Base-by-base conservation (phyloP, 169 alveolate genomes). In the Cryptosporidium andersoni region DNA sequence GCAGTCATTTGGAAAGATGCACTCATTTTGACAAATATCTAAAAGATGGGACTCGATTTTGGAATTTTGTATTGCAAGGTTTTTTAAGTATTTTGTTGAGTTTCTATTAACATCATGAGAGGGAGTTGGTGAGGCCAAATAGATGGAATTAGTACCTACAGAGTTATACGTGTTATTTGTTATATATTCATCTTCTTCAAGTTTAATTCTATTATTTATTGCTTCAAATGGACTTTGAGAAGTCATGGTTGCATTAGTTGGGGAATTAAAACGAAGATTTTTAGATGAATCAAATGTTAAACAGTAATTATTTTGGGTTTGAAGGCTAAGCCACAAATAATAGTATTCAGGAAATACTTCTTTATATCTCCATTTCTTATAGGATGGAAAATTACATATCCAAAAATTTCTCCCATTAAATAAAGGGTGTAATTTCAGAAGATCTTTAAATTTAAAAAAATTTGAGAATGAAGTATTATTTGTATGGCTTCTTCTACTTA, bases 141-240 rank as follows among this genome's bases (percentile, higher is more conserved):
- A 66, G 1, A 47, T 51, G 6, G 85, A 58, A 5, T 14, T 43
- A 12, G 34, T 9, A 9, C 60, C 48, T 12, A 51, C 34, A 14
- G 40, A 64, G 48, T 6, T 7, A 65, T 65, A 48, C 9, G 34
- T 66, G 39, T 25, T 11, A 34, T 49, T 52, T 16, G 63, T 40
- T 7, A 42, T 11, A 53, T 14, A n/a, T 40, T 37, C n/a, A 36
- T 74, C 85, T 3, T 58, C 85, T 8, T 47, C 40, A 34, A 74
- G 34, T 6, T 45, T 6, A 49, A 74, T 74, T 14, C 67, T 58
- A 16, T 66, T 58, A 37, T 74, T 74, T 11, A 74, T 74, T 8
- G 68, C 68, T 3, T 74, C 85, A 25, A 74, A 74, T 9, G 85
- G 85, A 49, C 60, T 74, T 37, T 74, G 85, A n/a, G 85, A 74